These are phyloP conservation scores for Zoysia pacifica DNA, from an alignment of 176 grass and related monocot species.

Conservation along the genomic window DNA sequence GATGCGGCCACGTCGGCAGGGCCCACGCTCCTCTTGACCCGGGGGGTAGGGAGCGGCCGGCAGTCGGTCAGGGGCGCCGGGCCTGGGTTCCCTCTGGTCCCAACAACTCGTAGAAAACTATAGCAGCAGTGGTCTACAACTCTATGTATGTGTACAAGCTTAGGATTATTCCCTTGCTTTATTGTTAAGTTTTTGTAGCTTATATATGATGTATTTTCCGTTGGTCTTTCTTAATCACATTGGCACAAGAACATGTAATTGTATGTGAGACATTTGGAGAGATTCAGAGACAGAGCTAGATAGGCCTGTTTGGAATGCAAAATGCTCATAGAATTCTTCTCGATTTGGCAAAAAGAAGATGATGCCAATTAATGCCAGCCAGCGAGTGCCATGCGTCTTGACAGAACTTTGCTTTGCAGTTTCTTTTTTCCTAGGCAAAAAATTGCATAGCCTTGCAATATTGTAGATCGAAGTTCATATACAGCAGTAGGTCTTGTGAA, in stretches of 20 bases:
- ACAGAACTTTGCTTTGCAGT: neutral
- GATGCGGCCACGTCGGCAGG: conserved; percentile 49
- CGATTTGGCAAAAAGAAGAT: neutral
- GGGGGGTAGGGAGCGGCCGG: conserved; percentile 29
- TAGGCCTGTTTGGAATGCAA: neutral
- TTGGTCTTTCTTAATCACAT: conserved; percentile 23
- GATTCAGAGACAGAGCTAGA: neutral
- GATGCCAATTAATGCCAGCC: neutral
- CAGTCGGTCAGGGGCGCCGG: conserved; percentile 52
- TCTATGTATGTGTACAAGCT: neutral
- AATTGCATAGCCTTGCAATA: neutral
- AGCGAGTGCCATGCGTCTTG: neutral
- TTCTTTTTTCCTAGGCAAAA: neutral
- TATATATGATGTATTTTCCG: neutral
- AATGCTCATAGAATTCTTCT: neutral
- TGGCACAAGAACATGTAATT: neutral
- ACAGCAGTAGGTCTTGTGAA: conserved; percentile 32
- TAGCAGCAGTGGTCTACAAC: neutral
- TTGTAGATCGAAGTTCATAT: conserved; percentile 1
- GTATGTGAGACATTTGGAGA: neutral
- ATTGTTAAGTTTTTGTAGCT: conserved; percentile 13
- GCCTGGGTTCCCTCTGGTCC: conserved; percentile 66
- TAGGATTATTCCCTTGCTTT: conserved; percentile 23
- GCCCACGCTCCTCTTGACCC: conserved; percentile 64
- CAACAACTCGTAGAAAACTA: conserved; percentile 48